phyloP scores from a whole-genome alignment of 805 yeast species.

The Saccharomycopsis malanga region DNA sequence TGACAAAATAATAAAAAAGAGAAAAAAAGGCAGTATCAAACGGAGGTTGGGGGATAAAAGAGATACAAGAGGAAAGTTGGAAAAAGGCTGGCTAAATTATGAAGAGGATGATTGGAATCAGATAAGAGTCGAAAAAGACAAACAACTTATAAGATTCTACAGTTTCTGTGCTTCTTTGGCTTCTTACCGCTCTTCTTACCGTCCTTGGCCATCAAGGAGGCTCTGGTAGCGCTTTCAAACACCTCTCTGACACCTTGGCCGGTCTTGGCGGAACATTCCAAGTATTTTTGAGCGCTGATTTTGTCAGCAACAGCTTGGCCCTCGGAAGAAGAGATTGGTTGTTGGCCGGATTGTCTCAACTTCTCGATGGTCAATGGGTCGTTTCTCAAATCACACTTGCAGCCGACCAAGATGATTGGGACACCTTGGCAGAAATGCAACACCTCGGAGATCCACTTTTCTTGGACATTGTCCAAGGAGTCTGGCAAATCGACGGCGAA shows the following conservation, averaged over 20 bases:
- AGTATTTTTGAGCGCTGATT: conserved; percentile 79
- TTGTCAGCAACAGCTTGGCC: conserved; percentile 84
- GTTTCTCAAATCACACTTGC: conserved; percentile 83
- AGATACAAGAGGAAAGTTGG: too few relatives aligned
- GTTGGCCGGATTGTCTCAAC: conserved; percentile 65
- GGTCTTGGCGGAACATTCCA: conserved; percentile 89
- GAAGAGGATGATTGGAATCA: too few relatives aligned
- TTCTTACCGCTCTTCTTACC: conserved; percentile 20
- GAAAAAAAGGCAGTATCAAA: too few relatives aligned
- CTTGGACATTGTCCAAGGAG: conserved; percentile 88
- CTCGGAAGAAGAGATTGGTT: conserved; percentile 75
- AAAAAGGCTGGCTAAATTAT: too few relatives aligned
- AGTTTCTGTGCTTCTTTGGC: conserved; percentile 58
- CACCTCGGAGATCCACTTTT: conserved; percentile 93
- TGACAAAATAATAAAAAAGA: too few relatives aligned
- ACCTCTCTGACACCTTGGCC: conserved; percentile 91
- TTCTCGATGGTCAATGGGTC: conserved; percentile 72
- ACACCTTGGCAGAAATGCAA: conserved; percentile 91
- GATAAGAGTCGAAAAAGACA: too few relatives aligned
- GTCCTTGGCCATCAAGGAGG: conserved; percentile 64
- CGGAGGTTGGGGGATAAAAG: too few relatives aligned
- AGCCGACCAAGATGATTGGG: conserved; percentile 87
- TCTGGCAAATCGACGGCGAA: conserved; percentile 88
- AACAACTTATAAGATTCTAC: conserved; percentile 57
- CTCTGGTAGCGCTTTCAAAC: conserved; percentile 87